Evolutionary conservation across 2,329 filamentous ascomycete genomes (phyloP), one percentile per base, ranked within the genome.

Genomic region (Stachybotrys chlorohalonatus): DNA sequence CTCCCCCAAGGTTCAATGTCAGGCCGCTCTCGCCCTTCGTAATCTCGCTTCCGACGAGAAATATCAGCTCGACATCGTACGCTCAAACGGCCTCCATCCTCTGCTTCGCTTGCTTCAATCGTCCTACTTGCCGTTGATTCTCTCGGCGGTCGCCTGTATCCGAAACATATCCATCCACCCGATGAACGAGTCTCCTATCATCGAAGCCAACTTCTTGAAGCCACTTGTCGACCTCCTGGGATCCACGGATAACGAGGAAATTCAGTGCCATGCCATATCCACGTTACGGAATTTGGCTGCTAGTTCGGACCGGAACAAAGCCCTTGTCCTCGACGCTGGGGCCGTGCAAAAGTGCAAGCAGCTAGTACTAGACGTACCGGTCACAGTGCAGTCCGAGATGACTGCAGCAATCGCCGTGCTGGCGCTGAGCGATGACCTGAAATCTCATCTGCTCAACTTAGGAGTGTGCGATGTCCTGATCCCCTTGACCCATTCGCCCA

Each of bases 291-390:
- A 99, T 66, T 79, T 99, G 56, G 94, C 94, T 7, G 94, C 94
- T 54, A 97, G 92, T 73, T 97, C 93, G 7, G 94, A 99, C 69
- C 86, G 90, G 59, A 99, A 99, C 80, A 99, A 99, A 75, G 89
- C 95, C 56, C 80, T 99, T n/a, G 94, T 99, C 1, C 76, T 99
- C 51, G 91, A 97, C 71, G 94, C 94, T 39, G 94, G 94, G 30
- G 94, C 94, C 2, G 94, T 99, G 46, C 91, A 97, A 68, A 97
- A 97, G 71, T 99, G 94, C 84, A 97, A 96, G 73, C 90, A 97
- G 67, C 80, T 99, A 53, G 92, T 99, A 30, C 78, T 99, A 16
- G 87, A 95, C 54, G 94, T 97, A 3, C 91, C 94, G 0, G 81
- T 97, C 51, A 93, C 89, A 46, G 94, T 99, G 2, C 94, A 99